Evolutionary conservation across 2,329 filamentous ascomycete genomes (phyloP).

Genomic region (Fusarium ramigenum): DNA sequence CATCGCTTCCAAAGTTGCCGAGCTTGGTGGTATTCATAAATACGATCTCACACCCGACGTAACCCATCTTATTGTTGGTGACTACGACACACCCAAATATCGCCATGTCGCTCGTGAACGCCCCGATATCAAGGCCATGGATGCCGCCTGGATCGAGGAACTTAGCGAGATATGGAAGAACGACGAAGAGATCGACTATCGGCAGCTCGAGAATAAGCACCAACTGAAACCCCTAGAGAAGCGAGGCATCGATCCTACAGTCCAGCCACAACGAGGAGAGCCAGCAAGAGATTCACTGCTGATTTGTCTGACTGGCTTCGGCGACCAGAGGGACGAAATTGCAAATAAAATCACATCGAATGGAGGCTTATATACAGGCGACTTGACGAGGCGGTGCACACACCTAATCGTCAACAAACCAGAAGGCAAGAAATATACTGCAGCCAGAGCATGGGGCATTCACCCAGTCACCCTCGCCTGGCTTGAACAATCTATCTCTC

Average conservation of each 20-base stretch:
- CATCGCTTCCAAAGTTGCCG: slow-evolving; percentile 70
- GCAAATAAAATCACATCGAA: slow-evolving; percentile 72
- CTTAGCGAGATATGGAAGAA: slow-evolving; percentile 82
- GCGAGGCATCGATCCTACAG: slow-evolving; percentile 54
- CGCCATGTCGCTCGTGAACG: slow-evolving; percentile 91
- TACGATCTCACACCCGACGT: slow-evolving; percentile 95
- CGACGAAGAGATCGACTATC: slow-evolving; percentile 80
- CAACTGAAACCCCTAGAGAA: slow-evolving; percentile 71
- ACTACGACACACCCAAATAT: slow-evolving; percentile 92
- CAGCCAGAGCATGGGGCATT: slow-evolving; percentile 84
- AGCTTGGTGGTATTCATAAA: slow-evolving; percentile 89
- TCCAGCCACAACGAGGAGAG: slow-evolving; percentile 23
- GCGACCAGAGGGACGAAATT: slow-evolving; percentile 73
- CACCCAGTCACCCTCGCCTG: slow-evolving; percentile 84
- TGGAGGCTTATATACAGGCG: slow-evolving; percentile 86
- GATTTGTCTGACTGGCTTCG: slow-evolving; percentile 67
- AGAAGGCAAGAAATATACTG: slow-evolving; percentile 88
- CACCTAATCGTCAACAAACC: slow-evolving; percentile 85
- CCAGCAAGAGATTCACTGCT: slow-evolving; percentile 54
- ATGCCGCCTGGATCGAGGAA: slow-evolving; percentile 84
- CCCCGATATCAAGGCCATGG: slow-evolving; percentile 84
- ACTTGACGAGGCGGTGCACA: slow-evolving; percentile 85
- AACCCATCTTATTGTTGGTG: slow-evolving; percentile 92
- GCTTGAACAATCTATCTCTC: slow-evolving; percentile 82
- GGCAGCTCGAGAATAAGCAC: slow-evolving; percentile 72